phyloP scores from a whole-genome alignment of 371 early-diverging fungal genomes.

The Mucor saturninus region DNA sequence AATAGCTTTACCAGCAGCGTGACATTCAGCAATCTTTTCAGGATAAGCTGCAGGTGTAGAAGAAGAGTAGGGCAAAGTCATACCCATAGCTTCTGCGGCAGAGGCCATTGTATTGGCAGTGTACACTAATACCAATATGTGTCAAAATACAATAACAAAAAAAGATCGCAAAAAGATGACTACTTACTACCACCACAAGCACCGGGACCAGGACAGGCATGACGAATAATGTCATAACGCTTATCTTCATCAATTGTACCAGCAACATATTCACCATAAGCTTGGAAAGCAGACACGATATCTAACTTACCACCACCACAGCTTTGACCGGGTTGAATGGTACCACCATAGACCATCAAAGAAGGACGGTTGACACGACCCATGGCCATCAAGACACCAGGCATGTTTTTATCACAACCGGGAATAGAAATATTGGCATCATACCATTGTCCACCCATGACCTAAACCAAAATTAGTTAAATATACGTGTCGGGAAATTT shows the following conservation, averaged over 20 bases:
- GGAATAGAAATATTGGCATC: conserved; percentile 38
- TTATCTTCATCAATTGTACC: conserved; percentile 88
- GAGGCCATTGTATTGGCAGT: conserved; percentile 98
- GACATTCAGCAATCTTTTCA: conserved; percentile 88
- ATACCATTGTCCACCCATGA: conserved; percentile 34
- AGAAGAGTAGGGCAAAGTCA: conserved; percentile 93
- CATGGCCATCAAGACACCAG: conserved; percentile 95
- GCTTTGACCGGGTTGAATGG: conserved; percentile 79
- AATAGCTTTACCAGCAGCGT: conserved; percentile 82
- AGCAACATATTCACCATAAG: conserved; percentile 90
- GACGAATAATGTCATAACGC: conserved; percentile 82
- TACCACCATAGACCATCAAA: conserved; percentile 94
- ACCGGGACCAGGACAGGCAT: conserved; percentile 96
- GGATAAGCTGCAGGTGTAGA: conserved; percentile 89
- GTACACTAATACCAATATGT: conserved; percentile 64
- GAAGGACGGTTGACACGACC: conserved; percentile 95
- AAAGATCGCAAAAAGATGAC: too few relatives aligned
- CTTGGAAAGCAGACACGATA: conserved; percentile 95
- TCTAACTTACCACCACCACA: conserved; percentile 77
- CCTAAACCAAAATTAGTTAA: conserved; percentile 10
- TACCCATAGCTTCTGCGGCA: conserved; percentile 96
- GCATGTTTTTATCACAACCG: conserved; percentile 99
- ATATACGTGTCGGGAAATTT: neutral
- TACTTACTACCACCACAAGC: conserved; percentile 90
- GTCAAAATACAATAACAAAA: too few relatives aligned